Conservation (phyloP, 352 stramenopile species). For the Plasmopara viticola region DNA sequence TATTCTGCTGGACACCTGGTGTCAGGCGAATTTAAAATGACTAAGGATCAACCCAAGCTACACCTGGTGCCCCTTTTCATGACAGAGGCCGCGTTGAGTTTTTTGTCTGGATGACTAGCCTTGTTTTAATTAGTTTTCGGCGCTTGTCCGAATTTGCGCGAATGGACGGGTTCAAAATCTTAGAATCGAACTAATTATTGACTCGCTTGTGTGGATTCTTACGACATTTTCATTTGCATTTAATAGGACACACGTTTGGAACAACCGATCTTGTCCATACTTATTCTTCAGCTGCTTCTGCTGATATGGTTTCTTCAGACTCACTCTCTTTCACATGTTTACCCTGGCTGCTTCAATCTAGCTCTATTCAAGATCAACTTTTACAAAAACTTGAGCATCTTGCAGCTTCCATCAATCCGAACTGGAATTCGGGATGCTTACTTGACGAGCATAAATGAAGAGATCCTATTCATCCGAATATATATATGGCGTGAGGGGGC, state of each 20-base stretch:
- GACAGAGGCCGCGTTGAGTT: not conserved
- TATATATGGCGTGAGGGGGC: not conserved
- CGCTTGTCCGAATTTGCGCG: not conserved
- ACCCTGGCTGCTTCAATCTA: not conserved
- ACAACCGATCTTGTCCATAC: not conserved
- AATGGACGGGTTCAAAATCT: not conserved
- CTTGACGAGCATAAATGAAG: slow-evolving; percentile 6
- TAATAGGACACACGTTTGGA: not conserved
- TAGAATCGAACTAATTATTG: not conserved
- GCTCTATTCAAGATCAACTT: not conserved
- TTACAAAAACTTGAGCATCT: not conserved
- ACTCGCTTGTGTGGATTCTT: not conserved
- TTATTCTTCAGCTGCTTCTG: not conserved
- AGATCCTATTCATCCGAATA: slow-evolving; percentile 4
- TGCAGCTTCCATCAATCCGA: not conserved
- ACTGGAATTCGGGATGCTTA: slow-evolving; percentile 1
- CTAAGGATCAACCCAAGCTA: not conserved
- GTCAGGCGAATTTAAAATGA: not conserved
- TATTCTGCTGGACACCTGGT: not conserved
- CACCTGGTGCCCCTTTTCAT: not conserved
- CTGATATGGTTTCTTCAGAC: not conserved
- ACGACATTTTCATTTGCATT: not conserved
- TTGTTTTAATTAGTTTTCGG: not conserved
- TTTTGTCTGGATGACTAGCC: not conserved
- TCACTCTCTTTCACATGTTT: not conserved